Conservation (phyloP, 768 basidiomycete species). For the Tricholoma bakamatsutake region DNA sequence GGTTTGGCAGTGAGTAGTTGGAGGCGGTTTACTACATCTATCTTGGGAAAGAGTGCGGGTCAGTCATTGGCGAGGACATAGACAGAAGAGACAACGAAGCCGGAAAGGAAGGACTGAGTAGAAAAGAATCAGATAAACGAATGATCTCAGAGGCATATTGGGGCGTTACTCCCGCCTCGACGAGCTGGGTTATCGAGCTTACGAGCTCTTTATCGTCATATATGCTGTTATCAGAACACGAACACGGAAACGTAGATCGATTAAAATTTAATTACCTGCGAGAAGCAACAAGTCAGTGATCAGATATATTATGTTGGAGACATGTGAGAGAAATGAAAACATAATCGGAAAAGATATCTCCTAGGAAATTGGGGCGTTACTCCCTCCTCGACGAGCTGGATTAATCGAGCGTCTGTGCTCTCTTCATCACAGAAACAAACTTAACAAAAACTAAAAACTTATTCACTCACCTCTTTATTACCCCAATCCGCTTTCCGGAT, state of each 20-base stretch:
- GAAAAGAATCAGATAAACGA: constrained; percentile 28
- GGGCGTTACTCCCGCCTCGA: constrained; percentile 84
- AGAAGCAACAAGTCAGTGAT: constrained; percentile 7
- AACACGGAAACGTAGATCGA: neutral
- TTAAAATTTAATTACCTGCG: constrained; percentile 17
- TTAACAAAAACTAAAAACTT: neutral
- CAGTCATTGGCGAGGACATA: constrained; percentile 10
- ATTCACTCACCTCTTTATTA: constrained; percentile 83
- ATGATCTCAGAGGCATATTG: constrained; percentile 57
- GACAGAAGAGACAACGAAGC: neutral
- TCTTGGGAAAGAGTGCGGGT: constrained; percentile 36
- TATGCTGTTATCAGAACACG: neutral
- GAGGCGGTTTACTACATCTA: constrained; percentile 86
- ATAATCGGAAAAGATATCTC: constrained; percentile 52
- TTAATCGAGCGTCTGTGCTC: constrained; percentile 74
- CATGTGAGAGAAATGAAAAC: neutral
- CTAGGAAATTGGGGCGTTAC: constrained; percentile 78
- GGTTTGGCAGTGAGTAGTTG: constrained; percentile 94
- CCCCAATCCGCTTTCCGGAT: constrained; percentile 91
- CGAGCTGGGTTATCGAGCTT: constrained; percentile 87
- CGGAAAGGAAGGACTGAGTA: neutral
- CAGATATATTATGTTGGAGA: neutral
- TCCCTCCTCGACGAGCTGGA: constrained; percentile 96
- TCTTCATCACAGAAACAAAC: constrained; percentile 51
- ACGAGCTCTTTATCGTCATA: constrained; percentile 69